These are phyloP conservation scores for Eucalyptus sp. DNA, from an alignment of 345 rosid genomes.

Conservation along the genomic window DNA sequence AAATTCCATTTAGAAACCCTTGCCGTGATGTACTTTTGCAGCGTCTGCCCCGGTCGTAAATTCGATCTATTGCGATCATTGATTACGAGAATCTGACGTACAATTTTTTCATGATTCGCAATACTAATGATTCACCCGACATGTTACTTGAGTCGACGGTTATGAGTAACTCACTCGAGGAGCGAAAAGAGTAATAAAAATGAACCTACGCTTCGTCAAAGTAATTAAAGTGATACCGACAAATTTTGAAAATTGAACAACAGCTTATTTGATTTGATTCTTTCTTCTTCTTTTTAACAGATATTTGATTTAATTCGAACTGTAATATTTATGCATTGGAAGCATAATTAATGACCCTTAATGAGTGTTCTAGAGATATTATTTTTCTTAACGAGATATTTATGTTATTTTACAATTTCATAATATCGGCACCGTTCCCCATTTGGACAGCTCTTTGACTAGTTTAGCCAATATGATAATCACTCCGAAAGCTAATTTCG, in stretches of 20 bases:
- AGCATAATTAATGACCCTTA: not conserved
- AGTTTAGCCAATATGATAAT: not conserved
- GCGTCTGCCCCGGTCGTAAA: not conserved
- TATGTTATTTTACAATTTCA: not conserved
- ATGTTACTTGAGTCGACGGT: not conserved
- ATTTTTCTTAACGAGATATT: not conserved
- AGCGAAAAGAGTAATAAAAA: not conserved
- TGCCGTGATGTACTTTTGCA: not conserved
- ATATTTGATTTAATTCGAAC: not conserved
- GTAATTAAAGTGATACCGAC: not conserved
- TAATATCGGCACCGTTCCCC: fast-evolving
- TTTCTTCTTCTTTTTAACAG: too few relatives aligned
- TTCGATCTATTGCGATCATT: not conserved
- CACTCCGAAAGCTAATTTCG: not conserved
- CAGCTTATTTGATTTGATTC: not conserved
- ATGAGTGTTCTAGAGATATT: not conserved
- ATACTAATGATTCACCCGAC: not conserved
- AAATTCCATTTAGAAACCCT: not conserved
- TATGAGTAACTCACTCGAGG: not conserved
- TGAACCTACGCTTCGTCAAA: not conserved
- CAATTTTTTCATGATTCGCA: not conserved
- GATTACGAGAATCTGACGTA: not conserved
- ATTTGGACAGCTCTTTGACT: too few relatives aligned
- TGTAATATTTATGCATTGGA: fast-evolving
- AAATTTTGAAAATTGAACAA: not conserved